These are phyloP conservation scores for Globomyces pollinis-pini DNA, from an alignment of 192 early-diverging fungal genomes.

Conservation along the genomic window DNA sequence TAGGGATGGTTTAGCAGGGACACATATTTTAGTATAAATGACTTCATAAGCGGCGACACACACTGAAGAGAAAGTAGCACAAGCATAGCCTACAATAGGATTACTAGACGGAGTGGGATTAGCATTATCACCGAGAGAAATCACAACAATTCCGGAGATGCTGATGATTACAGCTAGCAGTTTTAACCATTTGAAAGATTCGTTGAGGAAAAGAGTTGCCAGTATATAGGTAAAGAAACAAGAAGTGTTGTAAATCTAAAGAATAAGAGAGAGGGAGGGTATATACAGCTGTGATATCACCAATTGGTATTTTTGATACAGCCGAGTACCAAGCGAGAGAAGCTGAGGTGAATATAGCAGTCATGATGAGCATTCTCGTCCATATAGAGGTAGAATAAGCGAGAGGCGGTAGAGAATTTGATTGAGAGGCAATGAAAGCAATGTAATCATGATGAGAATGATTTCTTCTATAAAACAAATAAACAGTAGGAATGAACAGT, in stretches of 20 bases:
- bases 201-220: conserved; percentile 61
- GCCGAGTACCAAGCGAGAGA: conserved; percentile 77
- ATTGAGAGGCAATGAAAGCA: conserved; percentile 7
- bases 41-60: conserved; percentile 64
- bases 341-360: conserved; percentile 53
- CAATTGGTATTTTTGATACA: conserved; percentile 63
- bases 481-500: no score
- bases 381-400: not conserved
- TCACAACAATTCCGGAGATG: conserved; percentile 61
- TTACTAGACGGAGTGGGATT: conserved; percentile 10
- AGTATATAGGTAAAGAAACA: conserved; percentile 82
- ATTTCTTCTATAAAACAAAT: conserved; percentile 4
- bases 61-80: conserved; percentile 53
- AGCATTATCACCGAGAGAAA: conserved; percentile 41
- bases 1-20: conserved; percentile 51
- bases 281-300: conserved; percentile 64
- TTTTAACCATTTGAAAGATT: conserved; percentile 53
- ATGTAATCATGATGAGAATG: not conserved
- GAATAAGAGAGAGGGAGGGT: no score
- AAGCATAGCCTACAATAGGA: conserved; percentile 17
- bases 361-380: conserved; percentile 26
- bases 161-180: conserved; percentile 56
- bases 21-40: conserved; percentile 70
- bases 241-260: conserved; percentile 57
- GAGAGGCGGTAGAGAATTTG: conserved; percentile 13